phyloP scores from a whole-genome alignment of 2,329 filamentous ascomycete species.

The Xylariaceae sp. region DNA sequence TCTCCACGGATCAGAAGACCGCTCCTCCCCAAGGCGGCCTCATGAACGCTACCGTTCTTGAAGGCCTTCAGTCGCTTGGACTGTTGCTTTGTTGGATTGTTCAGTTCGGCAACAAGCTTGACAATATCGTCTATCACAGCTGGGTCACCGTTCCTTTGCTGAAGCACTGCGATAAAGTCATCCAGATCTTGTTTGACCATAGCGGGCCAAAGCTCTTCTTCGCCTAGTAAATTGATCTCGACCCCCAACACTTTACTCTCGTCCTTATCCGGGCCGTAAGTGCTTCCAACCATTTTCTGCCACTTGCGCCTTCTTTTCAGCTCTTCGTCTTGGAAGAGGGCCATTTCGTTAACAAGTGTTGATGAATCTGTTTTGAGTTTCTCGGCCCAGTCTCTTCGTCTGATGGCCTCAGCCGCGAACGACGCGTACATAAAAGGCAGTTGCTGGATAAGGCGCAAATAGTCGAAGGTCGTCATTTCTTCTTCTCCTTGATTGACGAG shows the following conservation, averaged over 20 bases:
- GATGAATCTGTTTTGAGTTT: slow-evolving; percentile 86
- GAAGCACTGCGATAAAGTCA: slow-evolving; percentile 65
- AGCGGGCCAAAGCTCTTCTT: slow-evolving; percentile 76
- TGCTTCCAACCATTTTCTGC: slow-evolving; percentile 78
- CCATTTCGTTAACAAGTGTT: slow-evolving; percentile 87
- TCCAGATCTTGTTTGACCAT: slow-evolving; percentile 73
- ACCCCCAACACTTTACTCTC: slow-evolving; percentile 71
- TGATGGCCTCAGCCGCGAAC: slow-evolving; percentile 78
- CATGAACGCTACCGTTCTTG: slow-evolving; percentile 93
- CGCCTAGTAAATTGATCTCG: slow-evolving; percentile 79
- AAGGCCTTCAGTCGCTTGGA: slow-evolving; percentile 86
- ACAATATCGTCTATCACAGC: slow-evolving; percentile 66
- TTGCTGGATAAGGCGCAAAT: slow-evolving; percentile 73
- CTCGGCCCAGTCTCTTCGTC: slow-evolving; percentile 84
- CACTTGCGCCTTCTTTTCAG: slow-evolving; percentile 83
- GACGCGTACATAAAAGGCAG: slow-evolving; percentile 88
- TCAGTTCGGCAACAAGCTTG: slow-evolving; percentile 74
- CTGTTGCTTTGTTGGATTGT: slow-evolving; percentile 79
- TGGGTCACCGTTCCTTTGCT: slow-evolving; percentile 61
- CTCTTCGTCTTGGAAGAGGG: slow-evolving; percentile 88
- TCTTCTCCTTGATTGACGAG: slow-evolving; percentile 69
- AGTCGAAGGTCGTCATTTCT: slow-evolving; percentile 74
- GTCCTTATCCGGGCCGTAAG: slow-evolving; percentile 61
- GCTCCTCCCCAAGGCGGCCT: slow-evolving; percentile 81
- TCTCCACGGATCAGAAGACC: slow-evolving; percentile 83